phyloP scores from a whole-genome alignment of 352 stramenopile genomes.

The Phytophthora megakarya region DNA sequence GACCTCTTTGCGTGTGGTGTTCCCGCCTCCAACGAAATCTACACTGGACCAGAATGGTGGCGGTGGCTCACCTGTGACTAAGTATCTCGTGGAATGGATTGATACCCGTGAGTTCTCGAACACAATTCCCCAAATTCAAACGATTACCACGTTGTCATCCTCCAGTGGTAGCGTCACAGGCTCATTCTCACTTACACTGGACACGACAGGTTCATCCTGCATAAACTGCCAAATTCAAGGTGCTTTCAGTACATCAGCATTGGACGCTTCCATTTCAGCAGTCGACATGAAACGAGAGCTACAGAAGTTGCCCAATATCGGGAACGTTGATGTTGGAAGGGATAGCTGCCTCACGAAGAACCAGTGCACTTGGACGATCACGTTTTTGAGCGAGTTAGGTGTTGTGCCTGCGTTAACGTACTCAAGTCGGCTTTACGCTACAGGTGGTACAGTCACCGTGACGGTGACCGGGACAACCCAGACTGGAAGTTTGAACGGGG shows the following conservation, averaged over 20 bases:
- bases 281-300: constrained; percentile 79
- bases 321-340: constrained; percentile 80
- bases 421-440: constrained; percentile 53
- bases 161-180: constrained; percentile 44
- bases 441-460: constrained; percentile 44
- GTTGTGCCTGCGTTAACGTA: constrained; percentile 55
- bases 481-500: constrained; percentile 44
- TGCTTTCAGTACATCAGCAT: constrained; percentile 63
- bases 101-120: constrained; percentile 67
- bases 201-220: constrained; percentile 87
- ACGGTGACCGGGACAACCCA: constrained; percentile 36
- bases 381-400: constrained; percentile 74
- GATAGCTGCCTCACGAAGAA: constrained; percentile 44
- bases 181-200: constrained; percentile 82
- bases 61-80: constrained; percentile 82
- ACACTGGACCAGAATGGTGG: constrained; percentile 75
- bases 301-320: constrained; percentile 94
- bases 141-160: constrained; percentile 55
- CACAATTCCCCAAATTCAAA: constrained; percentile 68
- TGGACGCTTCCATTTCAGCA: constrained; percentile 68
- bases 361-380: constrained; percentile 83
- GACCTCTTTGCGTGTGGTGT: constrained; percentile 87
- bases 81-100: constrained; percentile 95
- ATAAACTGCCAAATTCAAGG: constrained; percentile 76
- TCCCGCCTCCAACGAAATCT: constrained; percentile 63